phyloP scores from a whole-genome alignment of 1,284 basidiomycete genomes.

The Sporisorium graminicola region DNA sequence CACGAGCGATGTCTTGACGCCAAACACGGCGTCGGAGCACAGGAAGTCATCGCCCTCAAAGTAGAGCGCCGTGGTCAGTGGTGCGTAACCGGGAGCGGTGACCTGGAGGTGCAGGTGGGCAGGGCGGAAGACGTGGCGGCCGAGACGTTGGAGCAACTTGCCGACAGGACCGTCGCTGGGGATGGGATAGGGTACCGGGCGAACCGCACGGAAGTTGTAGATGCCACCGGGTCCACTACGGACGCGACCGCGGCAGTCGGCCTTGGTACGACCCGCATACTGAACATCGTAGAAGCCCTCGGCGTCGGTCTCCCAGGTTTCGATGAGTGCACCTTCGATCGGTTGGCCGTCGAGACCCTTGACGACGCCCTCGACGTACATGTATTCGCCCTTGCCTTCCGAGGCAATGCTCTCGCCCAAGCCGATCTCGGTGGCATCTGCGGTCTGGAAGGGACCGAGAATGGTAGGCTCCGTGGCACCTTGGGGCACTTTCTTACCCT shows the following conservation, averaged over 20 bases:
- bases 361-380: slow-evolving; percentile 82
- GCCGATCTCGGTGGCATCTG: slow-evolving; percentile 80
- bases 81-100: slow-evolving; percentile 75
- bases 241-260: slow-evolving; percentile 83
- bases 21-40: slow-evolving; percentile 81
- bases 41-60: slow-evolving; percentile 79
- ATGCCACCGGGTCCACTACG: slow-evolving; percentile 76
- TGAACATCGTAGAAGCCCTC: slow-evolving; percentile 77
- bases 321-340: slow-evolving; percentile 70
- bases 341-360: slow-evolving; percentile 78
- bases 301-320: slow-evolving; percentile 81
- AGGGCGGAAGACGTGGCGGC: slow-evolving; percentile 82
- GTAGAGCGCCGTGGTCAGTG: slow-evolving; percentile 81
- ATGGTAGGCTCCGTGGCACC: slow-evolving; percentile 75
- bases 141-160: slow-evolving; percentile 75
- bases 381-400: slow-evolving; percentile 83
- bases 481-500: slow-evolving; percentile 79
- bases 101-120: slow-evolving; percentile 73
- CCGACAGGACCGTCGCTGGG: slow-evolving; percentile 82
- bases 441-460: slow-evolving; percentile 86
- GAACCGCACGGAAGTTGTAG: slow-evolving; percentile 81
- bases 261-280: slow-evolving; percentile 75
- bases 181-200: slow-evolving; percentile 79
- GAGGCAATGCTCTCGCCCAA: slow-evolving; percentile 78
- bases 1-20: slow-evolving; percentile 74